Base-by-base conservation (phyloP, 2,329 filamentous ascomycete species). In the Sclerotinia spermophila region DNA sequence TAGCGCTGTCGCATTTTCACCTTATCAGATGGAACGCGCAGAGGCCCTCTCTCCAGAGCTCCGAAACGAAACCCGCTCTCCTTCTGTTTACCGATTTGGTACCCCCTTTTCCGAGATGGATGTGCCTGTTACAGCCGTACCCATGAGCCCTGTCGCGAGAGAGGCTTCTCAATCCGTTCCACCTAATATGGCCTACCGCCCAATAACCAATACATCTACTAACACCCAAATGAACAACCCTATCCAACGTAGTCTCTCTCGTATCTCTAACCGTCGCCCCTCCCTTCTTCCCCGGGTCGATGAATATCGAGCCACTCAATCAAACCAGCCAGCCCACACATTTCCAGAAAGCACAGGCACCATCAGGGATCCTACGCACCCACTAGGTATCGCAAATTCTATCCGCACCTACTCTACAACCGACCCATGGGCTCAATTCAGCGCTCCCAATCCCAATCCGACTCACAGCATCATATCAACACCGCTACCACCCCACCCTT, bases 61-160 rank as follows among this genome's bases (percentile, higher is more conserved):
- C 70, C 84, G 86, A 73, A 87, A 78, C 33, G 77, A 79, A 60
- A 79, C 78, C 8, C 79, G 79, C 66, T 87, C 86, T 1, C 86
- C 90, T 65, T 86, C 84, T 30, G 83, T 90, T 56, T 94, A 94
- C 81, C 89, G 92, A 69, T 90, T 93, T 74, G 90, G 89, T n/a
- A 96, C 93, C 0, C 94, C 94, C 24, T 92, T 94, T 79, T 97
- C 94, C 2, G 94, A 97, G 78, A 90, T 95, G 85, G 95, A 97
- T 79, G 89, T 94, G 19, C 94, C 95, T 0, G 82, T 96, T 71
- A 96, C 92, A 0, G 86, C 90, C 3, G 84, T 94, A 58, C 87
- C 88, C 1, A 77, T 89, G 24, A 92, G 90, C 0, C 92, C 92
- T 10, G 84, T 97, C 44, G 86, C 90, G 59, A 91, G 95, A 66